A percentile compares a stretch with the other conserved stretches of the same genome.
phyloP scores from a whole-genome alignment of 2,329 filamentous ascomycete species.

The Leptodontidium sp. region DNA sequence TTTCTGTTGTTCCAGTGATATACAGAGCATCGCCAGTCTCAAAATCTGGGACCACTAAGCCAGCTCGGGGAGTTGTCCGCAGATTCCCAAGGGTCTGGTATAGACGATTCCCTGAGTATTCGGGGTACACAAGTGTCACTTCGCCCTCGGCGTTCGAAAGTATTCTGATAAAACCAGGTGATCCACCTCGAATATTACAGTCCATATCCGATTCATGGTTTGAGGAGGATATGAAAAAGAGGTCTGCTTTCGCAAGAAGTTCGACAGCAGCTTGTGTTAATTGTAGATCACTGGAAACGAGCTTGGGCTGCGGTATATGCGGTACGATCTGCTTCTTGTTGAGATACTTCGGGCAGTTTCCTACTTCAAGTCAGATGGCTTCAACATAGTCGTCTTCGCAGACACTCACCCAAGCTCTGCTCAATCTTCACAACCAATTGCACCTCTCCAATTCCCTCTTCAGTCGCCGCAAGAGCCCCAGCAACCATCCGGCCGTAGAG shows the following conservation, averaged over 20 bases:
- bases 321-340: constrained; percentile 74
- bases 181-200: constrained; percentile 81
- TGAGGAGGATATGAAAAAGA: constrained; percentile 80
- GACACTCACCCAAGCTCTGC: constrained; percentile 65
- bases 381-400: too few species aligned
- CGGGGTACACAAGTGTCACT: constrained; percentile 72
- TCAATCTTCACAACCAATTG: constrained; percentile 74
- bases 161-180: constrained; percentile 76
- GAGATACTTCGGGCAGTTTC: constrained; percentile 89
- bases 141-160: constrained; percentile 60
- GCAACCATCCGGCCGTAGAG: constrained; percentile 74
- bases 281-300: constrained; percentile 56
- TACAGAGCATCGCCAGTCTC: constrained; percentile 77
- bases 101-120: constrained; percentile 82
- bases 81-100: constrained; percentile 88
- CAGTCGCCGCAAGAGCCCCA: constrained; percentile 58
- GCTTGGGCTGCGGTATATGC: constrained; percentile 60
- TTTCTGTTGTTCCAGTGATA: constrained; percentile 69
- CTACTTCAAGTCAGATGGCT: constrained; percentile 45
- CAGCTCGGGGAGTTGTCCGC: constrained; percentile 68
- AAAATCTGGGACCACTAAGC: constrained; percentile 78
- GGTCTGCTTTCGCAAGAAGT: constrained; percentile 70
- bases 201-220: constrained; percentile 75
- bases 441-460: constrained; percentile 42
- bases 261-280: constrained; percentile 46